Conservation (phyloP, 352 stramenopile genomes). For the Pythium plurisporium region DNA sequence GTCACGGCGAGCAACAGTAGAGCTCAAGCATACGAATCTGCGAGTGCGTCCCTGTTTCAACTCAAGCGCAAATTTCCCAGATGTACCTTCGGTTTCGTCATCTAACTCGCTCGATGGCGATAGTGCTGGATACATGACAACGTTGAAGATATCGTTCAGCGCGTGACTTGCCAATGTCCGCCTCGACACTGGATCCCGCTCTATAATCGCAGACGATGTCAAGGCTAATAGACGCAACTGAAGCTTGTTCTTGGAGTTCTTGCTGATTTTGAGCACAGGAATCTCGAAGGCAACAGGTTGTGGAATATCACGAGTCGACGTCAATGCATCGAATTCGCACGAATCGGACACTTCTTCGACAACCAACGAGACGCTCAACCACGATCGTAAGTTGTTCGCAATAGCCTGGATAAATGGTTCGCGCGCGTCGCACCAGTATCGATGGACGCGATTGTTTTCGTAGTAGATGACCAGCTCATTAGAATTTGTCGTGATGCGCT, state of each 20-base stretch:
- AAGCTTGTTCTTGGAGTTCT: constrained; percentile 63
- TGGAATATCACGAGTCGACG: constrained; percentile 69
- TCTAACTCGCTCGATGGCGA: constrained; percentile 48
- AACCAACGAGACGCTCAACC: constrained; percentile 74
- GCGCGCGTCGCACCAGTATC: constrained; percentile 83
- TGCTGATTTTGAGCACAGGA: constrained; percentile 82
- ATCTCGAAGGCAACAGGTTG: constrained; percentile 82
- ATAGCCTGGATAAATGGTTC: constrained; percentile 86
- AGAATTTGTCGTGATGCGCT: constrained; percentile 79
- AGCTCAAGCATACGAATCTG: constrained; percentile 65
- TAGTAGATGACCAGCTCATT: constrained; percentile 83
- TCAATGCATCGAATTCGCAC: constrained; percentile 79
- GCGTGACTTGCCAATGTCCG: constrained; percentile 60
- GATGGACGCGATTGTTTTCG: constrained; percentile 82
- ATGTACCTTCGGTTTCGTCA: constrained; percentile 52
- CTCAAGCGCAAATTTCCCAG: constrained; percentile 78
- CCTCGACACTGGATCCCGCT: constrained; percentile 68
- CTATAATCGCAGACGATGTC: constrained; percentile 62
- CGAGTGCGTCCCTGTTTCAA: constrained; percentile 80
- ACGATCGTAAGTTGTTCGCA: constrained; percentile 83
- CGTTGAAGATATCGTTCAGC: constrained; percentile 82
- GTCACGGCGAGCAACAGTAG: constrained; percentile 55
- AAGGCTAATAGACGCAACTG: constrained; percentile 72
- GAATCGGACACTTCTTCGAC: constrained; percentile 83
- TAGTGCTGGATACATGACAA: constrained; percentile 82